Evolutionary conservation across 192 early-diverging fungal genomes (phyloP).

Genomic region (Backusella tarrabulga): DNA sequence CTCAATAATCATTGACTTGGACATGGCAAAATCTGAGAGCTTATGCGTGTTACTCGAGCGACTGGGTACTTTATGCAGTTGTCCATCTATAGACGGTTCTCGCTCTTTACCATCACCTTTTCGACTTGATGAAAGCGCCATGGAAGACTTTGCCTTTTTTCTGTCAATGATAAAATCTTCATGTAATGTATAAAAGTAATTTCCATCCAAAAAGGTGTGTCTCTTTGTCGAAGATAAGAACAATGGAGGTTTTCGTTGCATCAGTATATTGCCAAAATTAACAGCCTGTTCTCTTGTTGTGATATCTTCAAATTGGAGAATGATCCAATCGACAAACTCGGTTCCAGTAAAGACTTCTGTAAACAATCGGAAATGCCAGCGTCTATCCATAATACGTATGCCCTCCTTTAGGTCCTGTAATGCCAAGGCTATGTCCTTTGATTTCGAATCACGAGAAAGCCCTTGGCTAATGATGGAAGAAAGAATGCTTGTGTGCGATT

Average conservation of each 20-base stretch:
- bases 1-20: constrained; percentile 71
- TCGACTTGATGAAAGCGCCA: neutral
- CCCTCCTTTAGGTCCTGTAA: constrained; percentile 73
- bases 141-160: constrained; percentile 35
- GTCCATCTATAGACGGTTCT: neutral
- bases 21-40: constrained; percentile 51
- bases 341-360: constrained; percentile 72
- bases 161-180: constrained; percentile 45
- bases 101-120: constrained; percentile 14
- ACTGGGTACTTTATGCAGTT: neutral
- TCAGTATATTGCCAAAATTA: constrained; percentile 72
- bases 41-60: neutral
- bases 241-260: constrained; percentile 63
- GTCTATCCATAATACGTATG: constrained; percentile 65
- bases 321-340: constrained; percentile 88
- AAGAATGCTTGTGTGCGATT: neutral
- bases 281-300: constrained; percentile 75
- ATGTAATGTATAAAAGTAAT: constrained; percentile 82
- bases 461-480: constrained; percentile 23
- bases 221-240: constrained; percentile 59
- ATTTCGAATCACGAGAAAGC: constrained; percentile 36
- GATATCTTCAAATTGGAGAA: constrained; percentile 73
- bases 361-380: constrained; percentile 86
- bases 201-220: constrained; percentile 84
- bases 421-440: constrained; percentile 57